These are phyloP conservation scores for Ampelomyces quisqualis DNA, from an alignment of 2,329 filamentous ascomycete genomes.

Conservation along the genomic window DNA sequence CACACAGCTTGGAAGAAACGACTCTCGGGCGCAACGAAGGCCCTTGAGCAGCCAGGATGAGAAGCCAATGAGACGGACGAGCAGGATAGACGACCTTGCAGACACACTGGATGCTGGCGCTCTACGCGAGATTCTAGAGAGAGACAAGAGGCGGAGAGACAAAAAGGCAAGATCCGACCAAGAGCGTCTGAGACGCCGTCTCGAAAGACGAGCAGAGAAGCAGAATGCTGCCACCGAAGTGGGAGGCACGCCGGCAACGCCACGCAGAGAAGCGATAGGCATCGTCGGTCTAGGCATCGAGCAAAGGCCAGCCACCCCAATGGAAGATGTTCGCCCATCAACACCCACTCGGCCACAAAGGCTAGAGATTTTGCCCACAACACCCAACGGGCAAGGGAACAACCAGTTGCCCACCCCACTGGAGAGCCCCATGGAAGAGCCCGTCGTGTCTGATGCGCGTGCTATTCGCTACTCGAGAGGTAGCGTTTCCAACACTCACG, in stretches of 20 bases:
- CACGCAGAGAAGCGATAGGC: constrained; percentile 50
- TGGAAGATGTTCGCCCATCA: constrained; percentile 52
- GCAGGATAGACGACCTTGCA: constrained; percentile 67
- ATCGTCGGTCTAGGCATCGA: constrained; percentile 58
- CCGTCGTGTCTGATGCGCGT: constrained; percentile 52
- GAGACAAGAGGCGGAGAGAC: constrained; percentile 78
- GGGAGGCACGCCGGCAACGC: constrained; percentile 59
- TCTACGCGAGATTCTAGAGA: constrained; percentile 83
- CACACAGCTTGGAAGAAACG: constrained; percentile 51
- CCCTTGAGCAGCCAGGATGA: constrained; percentile 49
- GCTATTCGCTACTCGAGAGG: constrained; percentile 52
- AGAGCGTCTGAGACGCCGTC: constrained; percentile 64
- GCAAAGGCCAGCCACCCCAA: constrained; percentile 57
- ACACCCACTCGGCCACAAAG: constrained; percentile 30
- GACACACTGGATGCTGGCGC: constrained; percentile 83
- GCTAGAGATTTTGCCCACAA: constrained; percentile 18
- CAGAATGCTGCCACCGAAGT: constrained; percentile 59
- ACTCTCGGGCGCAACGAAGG: constrained; percentile 54
- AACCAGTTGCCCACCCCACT: constrained; percentile 40
- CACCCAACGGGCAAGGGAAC: constrained; percentile 22
- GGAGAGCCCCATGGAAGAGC: constrained; percentile 49
- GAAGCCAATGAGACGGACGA: constrained; percentile 59
- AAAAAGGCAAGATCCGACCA: constrained; percentile 69
- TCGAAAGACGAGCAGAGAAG: constrained; percentile 66
- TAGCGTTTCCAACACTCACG: constrained; percentile 51